Conservation (phyloP, 768 basidiomycete genomes). For the Amanita jacksonii region DNA sequence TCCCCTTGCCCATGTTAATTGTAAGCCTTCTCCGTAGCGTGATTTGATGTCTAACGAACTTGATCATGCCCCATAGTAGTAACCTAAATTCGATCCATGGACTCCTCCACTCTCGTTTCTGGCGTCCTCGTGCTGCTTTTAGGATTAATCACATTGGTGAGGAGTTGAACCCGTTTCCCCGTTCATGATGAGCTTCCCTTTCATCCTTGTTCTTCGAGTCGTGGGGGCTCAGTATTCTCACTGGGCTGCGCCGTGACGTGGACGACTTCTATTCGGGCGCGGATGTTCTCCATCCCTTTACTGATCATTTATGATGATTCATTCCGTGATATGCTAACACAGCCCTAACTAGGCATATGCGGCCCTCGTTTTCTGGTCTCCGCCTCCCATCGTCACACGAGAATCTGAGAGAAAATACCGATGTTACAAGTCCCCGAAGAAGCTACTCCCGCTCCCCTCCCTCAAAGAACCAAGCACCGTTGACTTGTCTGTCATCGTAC, state of each 20-base stretch:
- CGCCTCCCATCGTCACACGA: slow-evolving; percentile 49
- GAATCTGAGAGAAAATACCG: slow-evolving; percentile 66
- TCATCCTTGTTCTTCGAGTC: slow-evolving; percentile 96
- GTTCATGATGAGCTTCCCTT: slow-evolving; percentile 39
- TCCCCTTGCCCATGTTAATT: slow-evolving; percentile 1
- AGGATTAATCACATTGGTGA: slow-evolving; percentile 27
- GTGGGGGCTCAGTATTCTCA: slow-evolving; percentile 32
- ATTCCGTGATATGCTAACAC: slow-evolving; percentile 2
- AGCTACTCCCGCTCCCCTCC: slow-evolving; percentile 44
- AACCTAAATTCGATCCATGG: slow-evolving; percentile 7
- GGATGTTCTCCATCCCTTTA: slow-evolving; percentile 26
- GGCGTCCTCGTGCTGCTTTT: slow-evolving; percentile 23
- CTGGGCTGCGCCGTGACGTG: slow-evolving; percentile 41
- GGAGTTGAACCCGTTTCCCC: slow-evolving; percentile 12
- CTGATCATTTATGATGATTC: slow-evolving; percentile 10
- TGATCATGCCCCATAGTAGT: neutral
- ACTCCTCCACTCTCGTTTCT: slow-evolving; percentile 22
- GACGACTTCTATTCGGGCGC: slow-evolving; percentile 53
- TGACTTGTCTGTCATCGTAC: slow-evolving; percentile 76
- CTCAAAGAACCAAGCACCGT: slow-evolving; percentile 49
- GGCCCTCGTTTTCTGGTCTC: slow-evolving; percentile 67
- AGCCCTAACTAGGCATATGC: slow-evolving; percentile 48
- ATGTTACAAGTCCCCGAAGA: slow-evolving; percentile 41
- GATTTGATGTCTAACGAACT: slow-evolving; percentile 12
- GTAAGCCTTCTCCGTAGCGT: neutral